Conservation (phyloP, 192 early-diverging fungal genomes). For the Rhizophagus prolifer region DNA sequence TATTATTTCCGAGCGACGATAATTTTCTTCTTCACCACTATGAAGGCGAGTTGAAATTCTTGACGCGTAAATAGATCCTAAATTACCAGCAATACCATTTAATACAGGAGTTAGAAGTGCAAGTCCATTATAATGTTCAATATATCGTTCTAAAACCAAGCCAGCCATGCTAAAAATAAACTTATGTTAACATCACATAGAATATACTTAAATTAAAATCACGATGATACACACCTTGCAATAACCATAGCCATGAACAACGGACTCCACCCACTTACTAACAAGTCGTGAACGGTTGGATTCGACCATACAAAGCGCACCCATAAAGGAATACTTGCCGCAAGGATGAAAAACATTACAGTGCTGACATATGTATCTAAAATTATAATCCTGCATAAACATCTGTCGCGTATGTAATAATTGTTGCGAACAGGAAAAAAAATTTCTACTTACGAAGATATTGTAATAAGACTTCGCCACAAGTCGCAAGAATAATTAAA, state of each 20-base stretch:
- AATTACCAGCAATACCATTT: conserved; percentile 71
- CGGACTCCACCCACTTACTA: conserved; percentile 73
- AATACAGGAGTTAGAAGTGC: conserved; percentile 68
- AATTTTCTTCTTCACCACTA: conserved; percentile 44
- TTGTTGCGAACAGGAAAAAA: neutral
- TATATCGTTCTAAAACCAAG: conserved; percentile 63
- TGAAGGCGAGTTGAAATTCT: conserved; percentile 76
- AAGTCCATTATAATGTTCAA: conserved; percentile 63
- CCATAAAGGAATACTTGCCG: conserved; percentile 48
- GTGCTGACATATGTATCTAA: conserved; percentile 41
- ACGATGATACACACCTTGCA: conserved; percentile 46
- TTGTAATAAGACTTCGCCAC: conserved; percentile 47
- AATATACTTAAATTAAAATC: neutral
- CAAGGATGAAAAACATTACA: conserved; percentile 44
- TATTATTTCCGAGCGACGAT: conserved; percentile 53
- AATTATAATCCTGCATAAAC: neutral
- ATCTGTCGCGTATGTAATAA: neutral
- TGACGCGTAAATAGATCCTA: conserved; percentile 78
- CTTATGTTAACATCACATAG: neutral
- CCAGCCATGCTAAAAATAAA: conserved; percentile 54
- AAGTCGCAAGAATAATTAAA: conserved; percentile 59
- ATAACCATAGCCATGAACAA: conserved; percentile 75
- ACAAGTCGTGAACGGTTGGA: conserved; percentile 61
- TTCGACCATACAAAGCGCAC: conserved; percentile 54
- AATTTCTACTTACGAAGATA: conserved; percentile 45